phyloP scores from a whole-genome alignment of 2,329 filamentous ascomycete genomes.

The Tolypocladium pustulatum region DNA sequence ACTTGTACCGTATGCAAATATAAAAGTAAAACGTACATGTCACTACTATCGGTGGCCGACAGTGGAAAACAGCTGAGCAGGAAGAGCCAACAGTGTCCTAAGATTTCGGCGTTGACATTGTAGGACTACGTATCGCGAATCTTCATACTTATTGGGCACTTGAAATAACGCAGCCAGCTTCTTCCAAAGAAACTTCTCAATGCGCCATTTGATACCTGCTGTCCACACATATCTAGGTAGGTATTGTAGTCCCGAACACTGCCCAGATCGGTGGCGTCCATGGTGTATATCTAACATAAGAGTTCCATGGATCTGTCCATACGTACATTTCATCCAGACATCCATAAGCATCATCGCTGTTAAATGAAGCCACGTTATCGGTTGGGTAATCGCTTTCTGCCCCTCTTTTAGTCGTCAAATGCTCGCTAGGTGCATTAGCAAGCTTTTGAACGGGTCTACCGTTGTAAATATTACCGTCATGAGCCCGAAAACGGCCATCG shows the following conservation, averaged over 20 bases:
- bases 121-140: not conserved
- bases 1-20: not conserved
- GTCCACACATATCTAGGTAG: not conserved
- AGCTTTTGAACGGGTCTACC: constrained; percentile 31
- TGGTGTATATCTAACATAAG: too few relatives aligned
- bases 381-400: not conserved
- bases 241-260: too few relatives aligned
- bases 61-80: not conserved
- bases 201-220: not conserved
- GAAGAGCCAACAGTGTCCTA: not conserved
- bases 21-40: not conserved
- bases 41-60: not conserved
- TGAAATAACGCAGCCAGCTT: not conserved
- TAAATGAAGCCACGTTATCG: not conserved
- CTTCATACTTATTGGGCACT: not conserved
- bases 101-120: not conserved
- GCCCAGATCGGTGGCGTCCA: too few relatives aligned
- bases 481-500: constrained; percentile 47
- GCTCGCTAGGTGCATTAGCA: constrained; percentile 22
- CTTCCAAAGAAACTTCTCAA: not conserved
- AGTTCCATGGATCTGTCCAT: too few relatives aligned
- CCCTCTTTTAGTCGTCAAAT: not conserved
- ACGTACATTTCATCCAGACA: too few relatives aligned
- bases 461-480: constrained; percentile 45
- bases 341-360: not conserved